Evolutionary conservation across 73 alveolate genomes (phyloP).

Genomic region (Blepharisma japonicum): DNA sequence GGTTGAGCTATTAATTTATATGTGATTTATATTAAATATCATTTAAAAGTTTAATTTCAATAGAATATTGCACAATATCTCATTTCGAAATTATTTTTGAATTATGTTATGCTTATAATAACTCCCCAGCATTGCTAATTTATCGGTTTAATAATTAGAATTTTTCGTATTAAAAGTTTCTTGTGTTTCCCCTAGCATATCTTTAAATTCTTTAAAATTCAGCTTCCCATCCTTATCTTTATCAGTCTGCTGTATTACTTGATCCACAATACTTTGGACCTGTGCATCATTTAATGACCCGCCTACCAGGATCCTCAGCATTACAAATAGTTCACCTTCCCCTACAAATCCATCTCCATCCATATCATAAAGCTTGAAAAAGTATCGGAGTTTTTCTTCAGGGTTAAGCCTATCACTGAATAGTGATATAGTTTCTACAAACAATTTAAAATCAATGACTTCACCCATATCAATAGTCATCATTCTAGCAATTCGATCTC

Average conservation of each 20-base stretch:
- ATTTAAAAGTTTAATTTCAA: too few relatives aligned
- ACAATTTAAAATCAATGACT: slow-evolving; percentile 65
- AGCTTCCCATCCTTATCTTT: slow-evolving; percentile 53
- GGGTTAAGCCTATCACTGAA: slow-evolving; percentile 58
- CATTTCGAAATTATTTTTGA: too few relatives aligned
- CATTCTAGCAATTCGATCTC: slow-evolving; percentile 70
- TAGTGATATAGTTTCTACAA: slow-evolving; percentile 61
- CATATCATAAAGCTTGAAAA: slow-evolving; percentile 68
- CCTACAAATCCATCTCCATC: slow-evolving; percentile 80
- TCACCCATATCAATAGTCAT: slow-evolving; percentile 48
- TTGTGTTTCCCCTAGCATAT: slow-evolving; percentile 4
- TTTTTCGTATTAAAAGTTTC: not conserved
- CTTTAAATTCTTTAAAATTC: slow-evolving; percentile 40
- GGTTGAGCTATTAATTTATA: too few relatives aligned
- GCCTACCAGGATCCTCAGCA: slow-evolving; percentile 58
- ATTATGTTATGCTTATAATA: too few relatives aligned
- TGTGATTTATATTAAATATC: too few relatives aligned
- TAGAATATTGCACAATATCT: too few relatives aligned
- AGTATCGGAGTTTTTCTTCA: slow-evolving; percentile 58
- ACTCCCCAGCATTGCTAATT: too few relatives aligned
- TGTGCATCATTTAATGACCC: slow-evolving; percentile 55
- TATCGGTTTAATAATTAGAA: too few relatives aligned
- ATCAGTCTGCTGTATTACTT: slow-evolving; percentile 59
- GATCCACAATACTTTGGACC: slow-evolving; percentile 68
- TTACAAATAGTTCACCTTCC: slow-evolving; percentile 61